Conservation (phyloP, 768 basidiomycete genomes). For the Suillus discolor region DNA sequence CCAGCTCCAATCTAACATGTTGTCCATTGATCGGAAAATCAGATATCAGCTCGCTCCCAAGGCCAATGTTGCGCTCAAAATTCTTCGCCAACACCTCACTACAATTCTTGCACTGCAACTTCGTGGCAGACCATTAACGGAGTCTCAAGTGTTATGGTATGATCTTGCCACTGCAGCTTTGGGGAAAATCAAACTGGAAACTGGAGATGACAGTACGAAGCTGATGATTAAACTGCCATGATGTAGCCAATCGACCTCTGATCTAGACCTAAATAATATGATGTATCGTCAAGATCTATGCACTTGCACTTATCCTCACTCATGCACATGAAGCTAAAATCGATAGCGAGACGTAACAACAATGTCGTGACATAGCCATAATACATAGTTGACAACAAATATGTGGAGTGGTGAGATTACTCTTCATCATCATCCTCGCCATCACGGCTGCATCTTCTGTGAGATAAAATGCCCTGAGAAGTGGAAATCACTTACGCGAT, state of each 20-base stretch:
- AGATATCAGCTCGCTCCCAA: constrained; percentile 71
- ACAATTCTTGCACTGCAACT: constrained; percentile 66
- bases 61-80: constrained; percentile 77
- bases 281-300: neutral
- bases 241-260: neutral
- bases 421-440: constrained; percentile 62
- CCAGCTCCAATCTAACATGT: constrained; percentile 72
- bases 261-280: neutral
- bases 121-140: constrained; percentile 58
- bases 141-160: constrained; percentile 71
- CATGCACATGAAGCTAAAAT: neutral
- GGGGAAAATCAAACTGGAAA: constrained; percentile 49
- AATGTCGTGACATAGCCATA: constrained; percentile 10
- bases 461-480: constrained; percentile 6
- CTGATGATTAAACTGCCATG: constrained; percentile 17
- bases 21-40: constrained; percentile 84
- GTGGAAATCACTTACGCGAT: constrained; percentile 61
- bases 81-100: constrained; percentile 66
- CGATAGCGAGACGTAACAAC: neutral
- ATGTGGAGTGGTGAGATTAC: constrained; percentile 17
- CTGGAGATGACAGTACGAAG: constrained; percentile 23
- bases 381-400: constrained; percentile 4
- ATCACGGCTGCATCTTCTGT: constrained; percentile 37
- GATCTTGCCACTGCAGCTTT: constrained; percentile 66
- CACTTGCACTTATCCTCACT: neutral